phyloP scores from a whole-genome alignment of 202 grass and related monocot species.

The Sporobolus alterniflorus region DNA sequence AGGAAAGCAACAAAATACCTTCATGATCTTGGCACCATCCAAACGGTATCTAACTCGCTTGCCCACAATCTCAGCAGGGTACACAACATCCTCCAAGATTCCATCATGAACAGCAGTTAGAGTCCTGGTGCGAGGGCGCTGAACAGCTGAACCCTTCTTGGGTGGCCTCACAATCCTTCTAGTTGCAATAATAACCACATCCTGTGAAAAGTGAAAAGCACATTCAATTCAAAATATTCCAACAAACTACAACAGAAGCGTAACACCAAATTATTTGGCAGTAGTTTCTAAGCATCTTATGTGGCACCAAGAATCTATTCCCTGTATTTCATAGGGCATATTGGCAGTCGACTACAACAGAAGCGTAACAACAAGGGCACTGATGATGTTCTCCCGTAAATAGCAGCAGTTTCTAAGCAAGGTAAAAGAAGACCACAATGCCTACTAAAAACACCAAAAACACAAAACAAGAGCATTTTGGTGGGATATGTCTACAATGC shows the following conservation, averaged over 20 bases:
- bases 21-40: constrained; percentile 81
- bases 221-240: not conserved
- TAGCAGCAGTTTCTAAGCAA: not conserved
- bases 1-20: constrained; percentile 33
- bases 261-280: not conserved
- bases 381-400: not conserved
- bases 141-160: constrained; percentile 67
- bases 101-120: constrained; percentile 78
- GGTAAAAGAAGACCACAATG: too few species aligned
- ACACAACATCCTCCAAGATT: constrained; percentile 79
- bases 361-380: not conserved
- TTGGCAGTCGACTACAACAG: too few species aligned
- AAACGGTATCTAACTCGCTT: constrained; percentile 73
- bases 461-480: not conserved
- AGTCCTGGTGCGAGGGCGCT: constrained; percentile 74
- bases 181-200: constrained; percentile 58
- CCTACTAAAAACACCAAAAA: not conserved
- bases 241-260: not conserved
- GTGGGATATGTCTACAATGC: not conserved
- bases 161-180: constrained; percentile 74
- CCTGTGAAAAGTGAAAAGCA: constrained; percentile 12
- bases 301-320: too few species aligned
- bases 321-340: too few species aligned
- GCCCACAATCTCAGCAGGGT: constrained; percentile 76
- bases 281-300: not conserved